Evolutionary conservation across 805 yeast genomes (phyloP), one percentile per base, ranked within the genome.

Genomic region (Geotrichum ghanense): DNA sequence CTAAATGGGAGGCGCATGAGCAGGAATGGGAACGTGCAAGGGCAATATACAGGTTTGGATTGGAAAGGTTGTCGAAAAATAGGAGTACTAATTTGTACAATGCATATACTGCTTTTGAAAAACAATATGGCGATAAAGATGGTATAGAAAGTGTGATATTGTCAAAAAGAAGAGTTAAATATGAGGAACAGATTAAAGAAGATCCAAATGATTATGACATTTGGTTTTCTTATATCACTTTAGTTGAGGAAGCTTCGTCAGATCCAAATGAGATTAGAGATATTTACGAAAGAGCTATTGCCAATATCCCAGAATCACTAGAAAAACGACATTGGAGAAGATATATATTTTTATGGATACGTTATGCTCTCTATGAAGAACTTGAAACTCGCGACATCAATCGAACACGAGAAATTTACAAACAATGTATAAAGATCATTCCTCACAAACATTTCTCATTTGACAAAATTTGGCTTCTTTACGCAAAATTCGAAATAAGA

Each of bases 141-240:
- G 72, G 76, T 0, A 70, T 80, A n/a, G 80, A 78, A 50, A 54
- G 60, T 2, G 74, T 77, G 1, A 67, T 82, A 0, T 50, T 75
- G 16, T 51, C 63, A 1, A 82, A 81, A 54, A 66, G 95, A 48
- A 73, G 70, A 50, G 60, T 68, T 4, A 67, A 67, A 45, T 85
- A 83, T 58, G 79, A 80, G 54, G 67, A 64, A 19, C 53, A 84
- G 12, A 42, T 46, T 2, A 49, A 57, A 4, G 53, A 57, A 9
- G 67, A 74, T 45, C 79, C 86, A 0, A 37, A 47, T 0, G 84
- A 85, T 63, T 79, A 77, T 60, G 92, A 83, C 55, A 65, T 78
- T 0, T 89, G 97, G 97, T 88, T 95, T 90, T 59, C 75, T 0
- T 80, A 79, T 55, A 49, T 86, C 1, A 68, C 73, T 10, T 57